phyloP scores from a whole-genome alignment of 116 monocot genomes.

The Posidonia oceanica region DNA sequence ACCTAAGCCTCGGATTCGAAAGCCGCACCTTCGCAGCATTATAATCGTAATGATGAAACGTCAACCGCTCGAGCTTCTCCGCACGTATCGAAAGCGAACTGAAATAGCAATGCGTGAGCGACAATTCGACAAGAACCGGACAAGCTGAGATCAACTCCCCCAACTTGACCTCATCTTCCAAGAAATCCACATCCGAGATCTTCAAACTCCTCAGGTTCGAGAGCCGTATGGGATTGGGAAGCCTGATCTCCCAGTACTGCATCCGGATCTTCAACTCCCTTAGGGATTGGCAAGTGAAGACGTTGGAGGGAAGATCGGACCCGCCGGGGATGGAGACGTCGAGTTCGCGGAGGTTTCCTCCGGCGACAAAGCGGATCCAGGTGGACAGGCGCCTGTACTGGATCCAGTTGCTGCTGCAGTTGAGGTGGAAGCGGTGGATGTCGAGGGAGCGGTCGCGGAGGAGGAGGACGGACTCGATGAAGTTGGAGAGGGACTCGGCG shows the following conservation, averaged over 20 bases:
- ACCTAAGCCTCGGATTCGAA: neutral
- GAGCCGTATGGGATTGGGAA: neutral
- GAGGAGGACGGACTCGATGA: constrained; percentile 7
- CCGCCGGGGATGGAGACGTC: constrained; percentile 2
- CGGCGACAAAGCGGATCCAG: neutral
- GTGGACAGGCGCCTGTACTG: neutral
- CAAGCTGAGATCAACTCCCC: neutral
- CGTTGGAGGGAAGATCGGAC: neutral
- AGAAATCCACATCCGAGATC: constrained; percentile 1
- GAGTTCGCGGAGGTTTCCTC: neutral
- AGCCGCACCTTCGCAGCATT: neutral
- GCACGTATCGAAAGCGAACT: neutral
- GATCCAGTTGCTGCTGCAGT: constrained; percentile 1
- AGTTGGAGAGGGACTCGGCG: constrained; percentile 9
- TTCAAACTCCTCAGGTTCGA: neutral
- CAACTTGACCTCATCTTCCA: neutral
- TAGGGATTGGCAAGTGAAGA: constrained; percentile 1
- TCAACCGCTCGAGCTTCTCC: neutral
- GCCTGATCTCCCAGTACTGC: constrained; percentile 1
- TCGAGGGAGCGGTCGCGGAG: constrained; percentile 4
- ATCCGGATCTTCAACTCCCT: neutral
- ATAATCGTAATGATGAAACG: neutral
- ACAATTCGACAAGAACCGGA: neutral
- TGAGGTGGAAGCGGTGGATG: constrained; percentile 3
- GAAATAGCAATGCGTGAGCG: neutral